phyloP scores from a whole-genome alignment of 805 yeast genomes.

The Candida xiaguanensis region DNA sequence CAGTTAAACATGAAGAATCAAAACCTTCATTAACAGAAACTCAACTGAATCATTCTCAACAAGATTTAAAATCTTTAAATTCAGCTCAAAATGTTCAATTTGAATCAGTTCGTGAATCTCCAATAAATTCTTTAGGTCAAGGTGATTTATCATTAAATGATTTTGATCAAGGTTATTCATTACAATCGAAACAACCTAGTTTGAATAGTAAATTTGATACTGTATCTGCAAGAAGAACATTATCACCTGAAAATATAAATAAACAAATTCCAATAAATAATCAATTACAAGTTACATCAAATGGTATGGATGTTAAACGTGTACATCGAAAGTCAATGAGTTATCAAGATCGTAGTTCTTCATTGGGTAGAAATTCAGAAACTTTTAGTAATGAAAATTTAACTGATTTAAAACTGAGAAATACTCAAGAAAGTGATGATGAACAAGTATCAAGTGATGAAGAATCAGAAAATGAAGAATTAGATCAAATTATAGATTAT shows the following conservation, averaged over 20 bases:
- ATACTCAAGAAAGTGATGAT: conserved; percentile 3
- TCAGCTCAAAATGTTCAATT: conserved; percentile 36
- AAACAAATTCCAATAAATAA: conserved; percentile 12
- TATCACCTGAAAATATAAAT: conserved; percentile 18
- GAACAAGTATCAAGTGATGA: conserved; percentile 10
- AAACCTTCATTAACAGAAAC: conserved; percentile 1
- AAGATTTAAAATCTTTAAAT: conserved; percentile 2
- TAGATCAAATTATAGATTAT: conserved; percentile 14
- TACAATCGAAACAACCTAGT: conserved; percentile 7
- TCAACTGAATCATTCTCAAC: neutral
- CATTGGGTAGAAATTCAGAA: conserved; percentile 5
- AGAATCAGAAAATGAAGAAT: conserved; percentile 14
- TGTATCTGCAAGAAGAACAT: conserved; percentile 8
- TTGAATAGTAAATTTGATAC: conserved; percentile 6
- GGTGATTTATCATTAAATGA: conserved; percentile 37
- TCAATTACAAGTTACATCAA: conserved; percentile 12
- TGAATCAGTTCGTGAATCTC: conserved; percentile 44
- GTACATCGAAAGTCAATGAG: conserved; percentile 17
- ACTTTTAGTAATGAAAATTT: conserved; percentile 1
- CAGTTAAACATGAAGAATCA: conserved; percentile 13
- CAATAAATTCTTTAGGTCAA: conserved; percentile 45
- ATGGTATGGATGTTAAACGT: conserved; percentile 15
- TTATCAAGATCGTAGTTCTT: neutral
- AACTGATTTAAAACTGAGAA: conserved; percentile 4
- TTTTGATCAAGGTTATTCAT: conserved; percentile 11